Evolutionary conservation across 2,329 filamentous ascomycete genomes (phyloP), one percentile per base, ranked within the genome.

Genomic region (Dothistroma pini): DNA sequence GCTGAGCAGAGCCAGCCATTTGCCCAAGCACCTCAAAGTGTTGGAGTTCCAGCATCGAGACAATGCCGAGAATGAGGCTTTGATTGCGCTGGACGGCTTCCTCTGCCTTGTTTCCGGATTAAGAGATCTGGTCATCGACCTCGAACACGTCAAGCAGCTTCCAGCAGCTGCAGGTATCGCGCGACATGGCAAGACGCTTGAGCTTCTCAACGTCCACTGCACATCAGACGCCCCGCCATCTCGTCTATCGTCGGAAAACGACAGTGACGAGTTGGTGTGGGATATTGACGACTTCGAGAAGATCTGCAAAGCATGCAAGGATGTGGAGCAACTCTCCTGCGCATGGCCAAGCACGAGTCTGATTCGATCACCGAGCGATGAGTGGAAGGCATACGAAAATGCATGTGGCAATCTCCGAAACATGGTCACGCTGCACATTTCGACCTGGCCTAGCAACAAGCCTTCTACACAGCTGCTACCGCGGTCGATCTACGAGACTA

Each of bases 41-140:
- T 63, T 82, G 6, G 77, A 80, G 50, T 70, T 81, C 58, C 79
- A 80, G 66, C 78, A 81, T 62, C 75, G 77, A 32, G 79, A 81
- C 55, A 81, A 81, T 58, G 50, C 68, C 1, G 79, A 81, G 58
- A 77, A 79, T 35, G 79, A 81, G 56, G 76, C 75, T 6, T 65
- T 82, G 31, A 69, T 74, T 1, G 79, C 80, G 1, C 69, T 82
- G 22, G 79, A 82, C 44, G 78, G 77, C 34, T 80, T 81, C 64
- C 63, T 82, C 31, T 79, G 77, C 51, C 70, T 81, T 5, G 77
- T 81, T 0, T 75, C 77, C 12, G 79, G 79, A 2, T 70, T 82
- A 57, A 70, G 76, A 59, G 69, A 75, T 1, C 70, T 82, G 34
- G 77, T 76, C 5, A 71, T 82, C 41, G 79, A 81, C 64, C 66